Conservation (phyloP, 1,284 basidiomycete genomes). For the Pisolithus thermaeus region DNA sequence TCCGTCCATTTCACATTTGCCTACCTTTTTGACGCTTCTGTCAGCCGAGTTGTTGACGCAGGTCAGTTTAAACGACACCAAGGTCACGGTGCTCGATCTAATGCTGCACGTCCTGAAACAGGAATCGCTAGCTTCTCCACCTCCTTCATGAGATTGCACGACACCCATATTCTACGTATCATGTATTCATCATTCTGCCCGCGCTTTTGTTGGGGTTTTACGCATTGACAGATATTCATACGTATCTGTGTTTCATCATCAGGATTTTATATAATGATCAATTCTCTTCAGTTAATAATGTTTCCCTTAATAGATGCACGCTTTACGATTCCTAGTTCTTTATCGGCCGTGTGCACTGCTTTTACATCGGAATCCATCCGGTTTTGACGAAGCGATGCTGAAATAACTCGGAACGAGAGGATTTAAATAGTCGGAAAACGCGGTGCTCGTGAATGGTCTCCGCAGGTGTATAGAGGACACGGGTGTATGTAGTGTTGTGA, state of each 20-base stretch:
- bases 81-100: constrained; percentile 23
- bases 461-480: constrained; percentile 7
- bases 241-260: too few relatives aligned
- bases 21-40: constrained; percentile 2
- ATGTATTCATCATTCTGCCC: constrained; percentile 3
- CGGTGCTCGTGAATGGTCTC: constrained; percentile 29
- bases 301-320: constrained; percentile 2
- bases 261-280: constrained; percentile 5
- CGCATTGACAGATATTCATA: too few relatives aligned
- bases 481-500: background rate
- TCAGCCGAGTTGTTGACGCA: constrained; percentile 59
- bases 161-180: constrained; percentile 15
- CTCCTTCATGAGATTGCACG: constrained; percentile 36
- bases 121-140: constrained; percentile 59
- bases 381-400: background rate
- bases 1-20: background rate
- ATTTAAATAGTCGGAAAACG: constrained; percentile 22
- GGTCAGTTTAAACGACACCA: constrained; percentile 32
- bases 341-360: background rate
- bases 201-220: too few relatives aligned
- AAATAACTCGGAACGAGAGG: too few relatives aligned
- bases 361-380: background rate
- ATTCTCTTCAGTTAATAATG: constrained; percentile 5
- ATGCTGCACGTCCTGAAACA: constrained; percentile 29
- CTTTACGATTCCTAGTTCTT: background rate